phyloP scores from a whole-genome alignment of 2,329 filamentous ascomycete species.

The Nakataea oryzae region DNA sequence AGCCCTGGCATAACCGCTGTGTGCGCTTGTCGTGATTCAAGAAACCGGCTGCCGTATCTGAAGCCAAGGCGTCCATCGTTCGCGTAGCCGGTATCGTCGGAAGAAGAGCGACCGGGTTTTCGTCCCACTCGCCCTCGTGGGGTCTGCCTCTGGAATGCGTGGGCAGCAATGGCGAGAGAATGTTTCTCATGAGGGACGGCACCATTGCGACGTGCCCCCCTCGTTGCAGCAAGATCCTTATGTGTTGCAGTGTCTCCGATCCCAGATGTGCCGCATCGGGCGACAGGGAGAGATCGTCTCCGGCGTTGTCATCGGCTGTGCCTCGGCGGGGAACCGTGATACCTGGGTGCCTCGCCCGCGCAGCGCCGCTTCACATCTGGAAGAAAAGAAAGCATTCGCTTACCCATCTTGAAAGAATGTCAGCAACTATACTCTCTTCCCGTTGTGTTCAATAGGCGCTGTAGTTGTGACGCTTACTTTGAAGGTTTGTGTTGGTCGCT shows the following conservation, averaged over 20 bases:
- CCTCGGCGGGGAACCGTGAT: not conserved
- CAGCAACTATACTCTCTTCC: slow-evolving; percentile 17
- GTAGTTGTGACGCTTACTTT: slow-evolving; percentile 10
- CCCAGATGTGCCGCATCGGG: not conserved
- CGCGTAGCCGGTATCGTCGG: not conserved
- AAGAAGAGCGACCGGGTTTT: not conserved
- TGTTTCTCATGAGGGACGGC: not conserved
- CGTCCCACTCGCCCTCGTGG: not conserved
- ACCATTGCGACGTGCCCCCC: too few species aligned
- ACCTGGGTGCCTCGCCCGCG: not conserved
- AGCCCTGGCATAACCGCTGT: not conserved
- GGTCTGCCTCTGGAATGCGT: not conserved
- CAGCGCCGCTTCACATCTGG: not conserved
- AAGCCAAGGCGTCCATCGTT: not conserved
- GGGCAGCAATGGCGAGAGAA: not conserved
- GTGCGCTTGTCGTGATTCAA: not conserved
- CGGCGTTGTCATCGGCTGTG: not conserved
- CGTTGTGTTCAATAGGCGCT: not conserved
- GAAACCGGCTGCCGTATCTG: not conserved
- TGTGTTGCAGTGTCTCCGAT: not conserved
- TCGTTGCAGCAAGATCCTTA: not conserved
- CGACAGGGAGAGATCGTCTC: not conserved
- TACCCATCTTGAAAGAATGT: slow-evolving; percentile 47
- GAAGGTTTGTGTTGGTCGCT: slow-evolving; percentile 18
- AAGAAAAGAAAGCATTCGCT: slow-evolving; percentile 25